A percentile compares a stretch with the other conserved stretches of the same genome.
phyloP scores from a whole-genome alignment of 2,329 filamentous ascomycete genomes.

The Tetracladium maxilliforme region DNA sequence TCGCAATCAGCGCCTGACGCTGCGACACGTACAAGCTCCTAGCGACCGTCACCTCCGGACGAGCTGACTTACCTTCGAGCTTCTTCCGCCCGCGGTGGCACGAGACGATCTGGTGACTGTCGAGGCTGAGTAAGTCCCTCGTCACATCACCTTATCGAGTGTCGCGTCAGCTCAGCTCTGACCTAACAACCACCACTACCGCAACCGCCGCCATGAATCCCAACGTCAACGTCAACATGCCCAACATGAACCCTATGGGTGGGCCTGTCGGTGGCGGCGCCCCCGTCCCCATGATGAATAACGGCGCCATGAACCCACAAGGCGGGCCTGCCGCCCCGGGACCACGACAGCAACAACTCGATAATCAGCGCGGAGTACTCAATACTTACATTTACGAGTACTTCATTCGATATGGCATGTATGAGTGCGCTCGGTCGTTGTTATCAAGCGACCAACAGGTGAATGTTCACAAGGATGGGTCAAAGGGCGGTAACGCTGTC shows the following conservation, averaged over 20 bases:
- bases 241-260: conserved; percentile 50
- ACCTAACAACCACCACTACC: not conserved
- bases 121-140: too few relatives aligned
- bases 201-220: not conserved
- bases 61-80: too few relatives aligned
- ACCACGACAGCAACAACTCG: conserved; percentile 16
- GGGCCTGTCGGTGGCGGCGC: conserved; percentile 45
- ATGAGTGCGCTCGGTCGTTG: conserved; percentile 66
- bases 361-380: conserved; percentile 38
- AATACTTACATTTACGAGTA: conserved; percentile 90
- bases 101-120: too few relatives aligned
- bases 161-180: too few relatives aligned
- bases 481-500: conserved; percentile 51
- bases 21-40: too few relatives aligned
- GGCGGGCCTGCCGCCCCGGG: conserved; percentile 14
- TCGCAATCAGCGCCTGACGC: too few relatives aligned
- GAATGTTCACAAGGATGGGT: conserved; percentile 53
- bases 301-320: conserved; percentile 26
- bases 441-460: conserved; percentile 51
- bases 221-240: conserved; percentile 52
- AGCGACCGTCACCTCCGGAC: too few relatives aligned
- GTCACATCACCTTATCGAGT: too few relatives aligned
- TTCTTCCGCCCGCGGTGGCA: too few relatives aligned
- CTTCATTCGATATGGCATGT: conserved; percentile 75
- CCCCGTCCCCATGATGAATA: conserved; percentile 54